These are phyloP conservation scores for Acanthamoeba triangularis DNA, from an alignment of 208 protist genomes.

Conservation along the genomic window DNA sequence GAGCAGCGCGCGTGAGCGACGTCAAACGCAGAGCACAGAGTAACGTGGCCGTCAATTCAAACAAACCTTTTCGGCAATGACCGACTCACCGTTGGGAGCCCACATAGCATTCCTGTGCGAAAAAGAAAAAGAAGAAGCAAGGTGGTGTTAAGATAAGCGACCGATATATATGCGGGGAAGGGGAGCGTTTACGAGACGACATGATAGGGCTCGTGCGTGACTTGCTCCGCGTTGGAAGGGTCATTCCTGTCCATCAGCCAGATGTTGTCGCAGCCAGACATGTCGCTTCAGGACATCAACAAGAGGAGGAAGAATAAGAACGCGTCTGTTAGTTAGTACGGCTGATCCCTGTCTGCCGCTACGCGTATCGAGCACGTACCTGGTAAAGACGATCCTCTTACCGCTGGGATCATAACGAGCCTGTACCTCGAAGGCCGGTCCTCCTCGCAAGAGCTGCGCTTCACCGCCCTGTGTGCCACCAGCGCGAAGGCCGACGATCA, in stretches of 20 bases:
- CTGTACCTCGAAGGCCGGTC: slow-evolving; percentile 7
- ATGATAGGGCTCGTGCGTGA: slow-evolving; percentile 41
- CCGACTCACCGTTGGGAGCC: not conserved
- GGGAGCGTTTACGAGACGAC: not conserved
- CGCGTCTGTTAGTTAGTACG: no score
- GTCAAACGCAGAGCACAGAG: no score
- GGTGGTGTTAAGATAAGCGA: not conserved
- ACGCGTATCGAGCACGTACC: no score
- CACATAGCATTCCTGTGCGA: slow-evolving; percentile 21
- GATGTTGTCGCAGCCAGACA: slow-evolving; percentile 55
- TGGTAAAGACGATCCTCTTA: slow-evolving; percentile 37
- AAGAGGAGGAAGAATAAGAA: not conserved
- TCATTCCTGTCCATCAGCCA: slow-evolving; percentile 6
- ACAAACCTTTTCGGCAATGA: slow-evolving; percentile 69
- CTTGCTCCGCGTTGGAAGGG: not conserved
- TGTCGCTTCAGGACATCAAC: not conserved
- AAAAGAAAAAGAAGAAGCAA: not conserved
- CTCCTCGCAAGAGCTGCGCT: slow-evolving; percentile 16
- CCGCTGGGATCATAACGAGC: slow-evolving; percentile 29
- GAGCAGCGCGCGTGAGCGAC: not conserved
- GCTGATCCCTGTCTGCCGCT: no score
- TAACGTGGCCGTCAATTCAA: no score
- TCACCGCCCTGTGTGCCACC: not conserved
- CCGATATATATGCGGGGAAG: not conserved
- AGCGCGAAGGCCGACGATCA: no score